Conservation (phyloP, 1,284 basidiomycete species). For the Cryptococcus sp. region DNA sequence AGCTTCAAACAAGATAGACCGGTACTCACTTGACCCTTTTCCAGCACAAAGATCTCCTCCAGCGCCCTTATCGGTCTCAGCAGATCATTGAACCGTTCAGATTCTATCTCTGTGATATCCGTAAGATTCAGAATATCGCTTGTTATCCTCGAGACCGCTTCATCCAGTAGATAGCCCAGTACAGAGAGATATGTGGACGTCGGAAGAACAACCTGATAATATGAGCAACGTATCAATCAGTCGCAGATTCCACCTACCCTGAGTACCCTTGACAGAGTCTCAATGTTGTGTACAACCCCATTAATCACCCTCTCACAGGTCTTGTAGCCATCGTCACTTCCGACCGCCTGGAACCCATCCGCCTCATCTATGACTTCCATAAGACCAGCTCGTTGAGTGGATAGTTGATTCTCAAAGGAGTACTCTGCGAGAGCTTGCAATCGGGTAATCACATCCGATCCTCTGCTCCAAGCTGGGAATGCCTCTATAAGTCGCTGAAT, state of each 20-base stretch:
- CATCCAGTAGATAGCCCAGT: constrained; percentile 70
- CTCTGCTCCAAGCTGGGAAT: constrained; percentile 50
- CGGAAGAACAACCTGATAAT: constrained; percentile 48
- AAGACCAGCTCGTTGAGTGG: constrained; percentile 55
- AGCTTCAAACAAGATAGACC: neutral
- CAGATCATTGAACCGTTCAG: constrained; percentile 73
- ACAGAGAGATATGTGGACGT: constrained; percentile 64
- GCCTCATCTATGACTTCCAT: constrained; percentile 58
- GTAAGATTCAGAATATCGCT: constrained; percentile 70
- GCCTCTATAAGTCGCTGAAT: constrained; percentile 48
- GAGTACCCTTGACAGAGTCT: constrained; percentile 62
- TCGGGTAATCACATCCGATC: constrained; percentile 51
- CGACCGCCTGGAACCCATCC: constrained; percentile 66
- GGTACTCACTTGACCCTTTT: constrained; percentile 6
- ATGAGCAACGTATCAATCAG: neutral
- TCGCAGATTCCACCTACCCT: constrained; percentile 56
- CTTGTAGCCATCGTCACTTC: constrained; percentile 69
- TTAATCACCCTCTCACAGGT: constrained; percentile 70
- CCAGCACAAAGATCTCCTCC: constrained; percentile 63
- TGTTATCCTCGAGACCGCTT: constrained; percentile 64
- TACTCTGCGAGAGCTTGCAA: constrained; percentile 58
- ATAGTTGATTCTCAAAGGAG: constrained; percentile 64
- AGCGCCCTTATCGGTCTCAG: constrained; percentile 72
- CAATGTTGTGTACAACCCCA: constrained; percentile 63
- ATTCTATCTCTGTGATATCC: constrained; percentile 90